Conservation (phyloP, 495 filamentous ascomycete species). For the Penicillium paradoxum region DNA sequence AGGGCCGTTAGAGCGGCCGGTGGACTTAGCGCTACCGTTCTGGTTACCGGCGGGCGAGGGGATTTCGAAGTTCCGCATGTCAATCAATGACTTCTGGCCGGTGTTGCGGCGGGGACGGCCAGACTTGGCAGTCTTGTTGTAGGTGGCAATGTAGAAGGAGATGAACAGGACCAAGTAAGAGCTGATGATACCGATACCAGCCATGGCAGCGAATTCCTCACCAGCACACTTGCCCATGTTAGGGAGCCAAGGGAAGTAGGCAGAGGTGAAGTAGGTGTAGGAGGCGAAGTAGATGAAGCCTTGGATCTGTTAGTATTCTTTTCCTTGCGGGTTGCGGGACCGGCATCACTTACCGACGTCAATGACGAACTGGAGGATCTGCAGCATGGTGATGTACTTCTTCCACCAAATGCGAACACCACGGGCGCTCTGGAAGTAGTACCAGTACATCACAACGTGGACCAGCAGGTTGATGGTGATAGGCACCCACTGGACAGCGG, state of each 20-base stretch:
- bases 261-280: constrained; percentile 89
- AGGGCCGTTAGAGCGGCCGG: constrained; percentile 41
- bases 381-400: constrained; percentile 54
- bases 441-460: constrained; percentile 69
- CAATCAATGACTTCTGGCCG: constrained; percentile 47
- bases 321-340: not conserved
- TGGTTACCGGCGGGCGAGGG: constrained; percentile 30
- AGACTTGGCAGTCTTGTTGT: constrained; percentile 77
- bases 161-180: constrained; percentile 98
- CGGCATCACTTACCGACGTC: constrained; percentile 46
- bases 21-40: constrained; percentile 32
- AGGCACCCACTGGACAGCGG: constrained; percentile 62
- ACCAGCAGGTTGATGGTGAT: constrained; percentile 65
- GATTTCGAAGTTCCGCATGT: constrained; percentile 51
- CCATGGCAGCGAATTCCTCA: constrained; percentile 95
- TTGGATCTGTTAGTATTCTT: constrained; percentile 24
- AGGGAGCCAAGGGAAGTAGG: constrained; percentile 83
- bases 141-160: constrained; percentile 96
- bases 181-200: constrained; percentile 84
- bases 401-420: constrained; percentile 59
- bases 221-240: constrained; percentile 83
- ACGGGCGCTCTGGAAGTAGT: constrained; percentile 58
- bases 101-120: constrained; percentile 48
- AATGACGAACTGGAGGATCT: constrained; percentile 56
- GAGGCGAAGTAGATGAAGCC: constrained; percentile 94